Percentiles rank a stretch among this genome's conserved stretches.
Conservation (phyloP, 768 basidiomycete genomes). For the Mycena metata region DNA sequence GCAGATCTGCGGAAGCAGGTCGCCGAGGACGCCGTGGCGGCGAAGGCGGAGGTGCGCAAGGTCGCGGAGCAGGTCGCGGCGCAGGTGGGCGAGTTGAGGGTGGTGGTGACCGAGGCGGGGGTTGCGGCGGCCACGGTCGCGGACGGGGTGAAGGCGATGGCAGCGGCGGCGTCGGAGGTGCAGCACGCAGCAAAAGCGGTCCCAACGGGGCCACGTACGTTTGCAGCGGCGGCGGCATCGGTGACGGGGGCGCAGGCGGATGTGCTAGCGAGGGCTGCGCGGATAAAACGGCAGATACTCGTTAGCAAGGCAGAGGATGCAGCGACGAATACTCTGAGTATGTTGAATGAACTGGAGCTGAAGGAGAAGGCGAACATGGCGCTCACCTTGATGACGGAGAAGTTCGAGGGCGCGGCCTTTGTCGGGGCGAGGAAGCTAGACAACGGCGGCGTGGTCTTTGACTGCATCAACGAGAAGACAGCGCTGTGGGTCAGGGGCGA, state of each 20-base stretch:
- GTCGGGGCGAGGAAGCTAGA: neutral
- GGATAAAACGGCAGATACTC: constrained; percentile 3
- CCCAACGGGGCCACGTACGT: neutral
- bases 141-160: too few species aligned
- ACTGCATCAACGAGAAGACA: neutral
- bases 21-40: too few species aligned
- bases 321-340: neutral
- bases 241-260: constrained; percentile 16
- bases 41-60: too few species aligned
- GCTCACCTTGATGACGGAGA: neutral
- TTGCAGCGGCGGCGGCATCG: neutral
- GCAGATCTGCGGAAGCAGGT: too few species aligned
- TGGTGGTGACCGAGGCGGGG: neutral
- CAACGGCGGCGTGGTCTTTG: constrained; percentile 18
- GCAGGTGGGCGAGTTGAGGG: neutral
- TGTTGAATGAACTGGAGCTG: neutral
- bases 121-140: neutral
- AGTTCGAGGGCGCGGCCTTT: constrained; percentile 8
- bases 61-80: neutral
- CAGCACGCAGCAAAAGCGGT: neutral
- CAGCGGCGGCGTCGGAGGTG: neutral
- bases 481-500: neutral
- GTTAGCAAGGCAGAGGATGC: neutral
- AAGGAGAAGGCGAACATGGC: constrained; percentile 19
- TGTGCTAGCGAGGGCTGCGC: neutral